Evolutionary conservation across 2,329 filamentous ascomycete species (phyloP), one percentile per base, ranked within the genome.

Genomic region (Epichloe uncinata): DNA sequence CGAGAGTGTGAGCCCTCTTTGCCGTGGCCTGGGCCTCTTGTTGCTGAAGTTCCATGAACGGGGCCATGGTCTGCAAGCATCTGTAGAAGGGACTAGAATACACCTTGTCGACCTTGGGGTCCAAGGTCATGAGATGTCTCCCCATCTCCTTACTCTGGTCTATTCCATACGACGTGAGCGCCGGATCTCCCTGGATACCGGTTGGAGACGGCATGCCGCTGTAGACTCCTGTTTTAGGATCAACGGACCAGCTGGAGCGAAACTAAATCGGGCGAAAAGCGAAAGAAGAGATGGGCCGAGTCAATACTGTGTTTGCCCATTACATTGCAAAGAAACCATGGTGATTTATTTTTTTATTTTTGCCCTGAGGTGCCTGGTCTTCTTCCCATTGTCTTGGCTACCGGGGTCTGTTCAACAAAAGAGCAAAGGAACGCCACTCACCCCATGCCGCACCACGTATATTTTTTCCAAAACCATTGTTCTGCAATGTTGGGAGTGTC

Each of bases 31-130:
- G 45, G 9, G 18, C 30, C 46, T 34, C 15, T 45, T 58, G 51
- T 40, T 54, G 61, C 56, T 64, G 61, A 46, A 79, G 70, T 11
- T 70, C 65, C 45, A 82, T 71, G 57, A 83, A 83, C 0, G 89
- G 88, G 45, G 77, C 72, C 48, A 95, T 79, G 2, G 89, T 95
- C 69, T 95, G 85, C 41, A 95, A 71, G 62, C 89, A 95, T 55
- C 89, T 80, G 66, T 93, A 95, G 68, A 88, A 95, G 0, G 87
- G 85, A 53, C 84, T 89, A 34, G 81, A 85, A 70, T 95, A 97
- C 57, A 97, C 77, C 44, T 75, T 74, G 48, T 88, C 82, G 52
- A 91, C 76, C 1, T 82, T 78, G 35, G 85, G 85, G 16, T 80
- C 67, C 42, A 86, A 63, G 0, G 69, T 72, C 51, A 73, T 62